A percentile compares a stretch with the other conserved stretches of the same genome.
Conservation (phyloP, 2,329 filamentous ascomycete species). For the Fusarium luffae region DNA sequence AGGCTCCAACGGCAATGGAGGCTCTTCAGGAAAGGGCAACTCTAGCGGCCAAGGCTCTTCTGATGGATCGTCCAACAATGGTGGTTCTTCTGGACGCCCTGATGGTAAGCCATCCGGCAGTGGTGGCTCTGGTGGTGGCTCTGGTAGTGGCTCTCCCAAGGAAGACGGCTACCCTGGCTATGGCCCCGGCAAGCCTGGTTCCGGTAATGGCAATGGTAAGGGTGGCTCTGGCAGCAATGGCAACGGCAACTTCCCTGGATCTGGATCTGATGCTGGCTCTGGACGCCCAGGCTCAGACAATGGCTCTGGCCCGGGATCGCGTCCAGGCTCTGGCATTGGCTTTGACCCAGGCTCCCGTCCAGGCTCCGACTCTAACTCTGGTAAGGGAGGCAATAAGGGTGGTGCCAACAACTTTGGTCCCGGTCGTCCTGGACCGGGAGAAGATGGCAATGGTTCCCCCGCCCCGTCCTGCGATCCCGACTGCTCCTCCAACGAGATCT, state of each 20-base stretch:
- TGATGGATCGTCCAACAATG: not conserved
- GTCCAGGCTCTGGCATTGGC: not conserved
- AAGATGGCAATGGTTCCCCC: not conserved
- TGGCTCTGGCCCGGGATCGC: not conserved
- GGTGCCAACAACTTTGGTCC: not conserved
- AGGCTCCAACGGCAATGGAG: not conserved
- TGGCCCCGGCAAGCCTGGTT: not conserved
- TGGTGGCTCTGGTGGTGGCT: not conserved
- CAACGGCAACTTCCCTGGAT: not conserved
- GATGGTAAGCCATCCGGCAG: not conserved
- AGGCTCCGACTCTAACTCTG: slow-evolving; percentile 1
- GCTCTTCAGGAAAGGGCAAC: not conserved
- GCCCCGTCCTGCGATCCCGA: not conserved
- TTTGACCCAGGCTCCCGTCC: not conserved
- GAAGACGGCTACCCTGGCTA: not conserved
- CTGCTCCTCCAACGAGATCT: slow-evolving; percentile 13
- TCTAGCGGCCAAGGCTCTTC: not conserved
- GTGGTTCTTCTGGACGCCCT: not conserved
- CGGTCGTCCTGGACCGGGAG: not conserved
- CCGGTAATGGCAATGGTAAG: not conserved
- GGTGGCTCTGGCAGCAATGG: not conserved
- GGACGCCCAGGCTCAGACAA: too few relatives aligned
- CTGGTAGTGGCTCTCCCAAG: not conserved
- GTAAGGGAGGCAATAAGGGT: not conserved
- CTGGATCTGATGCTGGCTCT: not conserved